Evolutionary conservation across 768 basidiomycete genomes (phyloP).

Genomic region (Lactarius hatsudake): DNA sequence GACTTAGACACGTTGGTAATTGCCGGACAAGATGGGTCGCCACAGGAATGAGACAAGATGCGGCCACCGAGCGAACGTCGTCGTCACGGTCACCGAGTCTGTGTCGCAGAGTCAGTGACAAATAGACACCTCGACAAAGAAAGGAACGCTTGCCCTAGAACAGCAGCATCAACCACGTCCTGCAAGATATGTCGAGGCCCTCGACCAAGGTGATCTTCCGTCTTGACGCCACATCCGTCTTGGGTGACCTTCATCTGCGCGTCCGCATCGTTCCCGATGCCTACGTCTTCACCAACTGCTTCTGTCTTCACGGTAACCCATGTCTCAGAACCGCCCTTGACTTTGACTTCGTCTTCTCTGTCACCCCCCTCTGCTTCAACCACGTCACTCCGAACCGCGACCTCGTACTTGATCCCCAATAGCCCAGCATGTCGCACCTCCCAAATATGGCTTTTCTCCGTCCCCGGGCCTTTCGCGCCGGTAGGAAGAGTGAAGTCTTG

Average conservation of each 20-base stretch:
- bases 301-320: neutral
- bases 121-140: constrained; percentile 1
- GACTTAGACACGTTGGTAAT: constrained; percentile 66
- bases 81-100: constrained; percentile 91
- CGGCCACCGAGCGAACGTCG: constrained; percentile 94
- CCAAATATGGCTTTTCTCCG: constrained; percentile 72
- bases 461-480: constrained; percentile 30
- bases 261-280: neutral
- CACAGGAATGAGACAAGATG: constrained; percentile 88
- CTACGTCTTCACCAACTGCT: neutral
- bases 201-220: constrained; percentile 29
- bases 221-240: constrained; percentile 30
- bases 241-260: constrained; percentile 21
- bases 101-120: constrained; percentile 13
- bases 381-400: constrained; percentile 87
- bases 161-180: constrained; percentile 86
- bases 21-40: constrained; percentile 73
- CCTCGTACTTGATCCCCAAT: constrained; percentile 96
- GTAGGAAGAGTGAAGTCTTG: constrained; percentile 65
- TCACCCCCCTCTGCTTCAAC: constrained; percentile 43
- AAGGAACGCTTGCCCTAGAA: constrained; percentile 68
- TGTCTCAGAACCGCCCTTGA: constrained; percentile 1
- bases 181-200: constrained; percentile 58
- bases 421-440: constrained; percentile 98
- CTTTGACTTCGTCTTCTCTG: constrained; percentile 21